These are phyloP conservation scores for Candida broadrunensis DNA, from an alignment of 805 yeast genomes.

Conservation along the genomic window DNA sequence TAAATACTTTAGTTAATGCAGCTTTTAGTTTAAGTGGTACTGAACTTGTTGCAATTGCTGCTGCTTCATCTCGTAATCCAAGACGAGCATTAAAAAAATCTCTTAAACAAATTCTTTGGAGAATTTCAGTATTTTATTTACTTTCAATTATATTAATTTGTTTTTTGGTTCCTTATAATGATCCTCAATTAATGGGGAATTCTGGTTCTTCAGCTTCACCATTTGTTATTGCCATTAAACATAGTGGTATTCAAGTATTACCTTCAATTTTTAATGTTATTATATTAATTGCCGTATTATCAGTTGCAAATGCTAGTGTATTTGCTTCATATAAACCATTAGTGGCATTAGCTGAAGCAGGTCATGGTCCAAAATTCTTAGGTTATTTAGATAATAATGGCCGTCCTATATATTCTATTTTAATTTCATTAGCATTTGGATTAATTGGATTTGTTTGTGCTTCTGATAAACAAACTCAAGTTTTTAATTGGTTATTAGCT, in stretches of 20 bases:
- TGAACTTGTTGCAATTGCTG: conserved; percentile 29
- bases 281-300: conserved; percentile 63
- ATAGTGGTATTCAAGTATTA: conserved; percentile 57
- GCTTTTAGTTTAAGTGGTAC: conserved; percentile 27
- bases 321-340: conserved; percentile 66
- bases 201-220: conserved; percentile 69
- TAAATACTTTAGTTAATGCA: conserved; percentile 27
- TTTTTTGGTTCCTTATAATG: conserved; percentile 46
- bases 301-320: conserved; percentile 71
- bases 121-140: conserved; percentile 35
- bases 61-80: conserved; percentile 35
- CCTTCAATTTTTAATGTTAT: conserved; percentile 73
- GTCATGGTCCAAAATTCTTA: conserved; percentile 51
- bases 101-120: conserved; percentile 38
- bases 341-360: conserved; percentile 63
- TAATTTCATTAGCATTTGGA: conserved; percentile 26
- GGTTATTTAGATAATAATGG: conserved; percentile 35
- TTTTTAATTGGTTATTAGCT: conserved; percentile 37
- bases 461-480: conserved; percentile 18
- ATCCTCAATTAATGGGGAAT: conserved; percentile 39
- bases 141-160: conserved; percentile 26
- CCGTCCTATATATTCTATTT: conserved; percentile 33
- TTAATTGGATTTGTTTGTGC: conserved; percentile 33
- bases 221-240: conserved; percentile 63
- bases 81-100: conserved; percentile 33